Evolutionary conservation across 305 asterid species (phyloP), one percentile per base, ranked within the genome.

Genomic region (Ilex paraguariensis): DNA sequence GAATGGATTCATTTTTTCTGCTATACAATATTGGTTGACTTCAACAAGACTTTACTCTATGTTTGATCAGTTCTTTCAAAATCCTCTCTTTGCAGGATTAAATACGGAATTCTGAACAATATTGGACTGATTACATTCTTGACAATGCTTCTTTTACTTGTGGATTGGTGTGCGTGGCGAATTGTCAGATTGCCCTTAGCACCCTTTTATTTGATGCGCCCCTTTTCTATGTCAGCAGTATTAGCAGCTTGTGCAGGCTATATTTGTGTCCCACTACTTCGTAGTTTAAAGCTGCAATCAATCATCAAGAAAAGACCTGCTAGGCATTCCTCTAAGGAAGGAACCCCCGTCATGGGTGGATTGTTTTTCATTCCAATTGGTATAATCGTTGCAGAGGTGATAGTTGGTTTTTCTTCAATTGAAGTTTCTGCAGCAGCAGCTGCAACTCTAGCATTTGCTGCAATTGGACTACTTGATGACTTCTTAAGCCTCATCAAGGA

Each of bases 271-370:
- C 98, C 98, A 0, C 70, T 92, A 59, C 77, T 92, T 75, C 88
- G 84, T 56, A 70, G 73, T 63, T 72, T 84, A 75, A 85, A 76
- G 74, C 64, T 85, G 63, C 81, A 73, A 45, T 77, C 95, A 53
- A 58, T 75, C 58, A 73, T 75, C 64, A 81, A 80, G 81, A 84
- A 77, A 62, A 77, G 75, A 31, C 84, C 92, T 48, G 45, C 54
- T 59, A 80, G 58, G 57, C 86, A 81, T 70, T 64, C 82, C 70
- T 64, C 81, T 69, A 92, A 89, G 81, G 87, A 76, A 69, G 84
- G 88, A 65, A 89, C 90, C 64, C 95, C 93, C 46, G 81, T 95
- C 2, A 85, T 88, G 95, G 97, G 95, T 10, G 97, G 98, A 48
- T 46, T 89, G 68, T 89, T 85, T 79, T 85, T 92, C 68, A 67